These are phyloP conservation scores for Chara braunii DNA, from an alignment of 139 green algal species.

Conservation along the genomic window DNA sequence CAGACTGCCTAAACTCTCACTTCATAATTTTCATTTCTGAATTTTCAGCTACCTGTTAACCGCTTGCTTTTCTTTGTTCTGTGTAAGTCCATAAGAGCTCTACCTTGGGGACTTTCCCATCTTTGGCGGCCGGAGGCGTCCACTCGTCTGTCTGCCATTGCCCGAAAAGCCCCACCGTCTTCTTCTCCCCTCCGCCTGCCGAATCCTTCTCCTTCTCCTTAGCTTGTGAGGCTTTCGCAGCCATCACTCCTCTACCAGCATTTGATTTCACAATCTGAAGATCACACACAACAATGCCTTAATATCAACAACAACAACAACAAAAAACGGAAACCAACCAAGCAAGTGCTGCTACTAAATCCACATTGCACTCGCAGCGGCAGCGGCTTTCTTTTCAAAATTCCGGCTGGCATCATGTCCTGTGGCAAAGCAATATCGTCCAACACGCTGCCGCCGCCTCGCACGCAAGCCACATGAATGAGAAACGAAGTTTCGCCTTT, in stretches of 20 bases:
- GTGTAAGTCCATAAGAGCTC: too few relatives aligned
- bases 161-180: slow-evolving; percentile 27
- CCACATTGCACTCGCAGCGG: neutral
- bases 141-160: slow-evolving; percentile 42
- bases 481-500: too few relatives aligned
- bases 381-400: neutral
- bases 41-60: too few relatives aligned
- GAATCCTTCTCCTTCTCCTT: slow-evolving; percentile 4
- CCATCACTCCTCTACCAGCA: neutral
- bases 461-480: slow-evolving; percentile 11
- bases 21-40: too few relatives aligned
- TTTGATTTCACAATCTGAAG: too few relatives aligned
- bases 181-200: neutral
- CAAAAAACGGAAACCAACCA: too few relatives aligned
- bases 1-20: too few relatives aligned
- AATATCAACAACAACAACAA: too few relatives aligned
- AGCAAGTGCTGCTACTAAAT: neutral
- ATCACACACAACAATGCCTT: too few relatives aligned
- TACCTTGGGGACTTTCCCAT: slow-evolving; percentile 33
- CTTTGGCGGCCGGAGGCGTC: slow-evolving; percentile 8
- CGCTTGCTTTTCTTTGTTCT: too few relatives aligned
- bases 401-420: neutral
- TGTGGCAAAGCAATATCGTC: too few relatives aligned
- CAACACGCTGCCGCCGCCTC: slow-evolving; percentile 16
- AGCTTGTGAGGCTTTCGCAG: neutral